phyloP scores from a whole-genome alignment of 352 stramenopile species.

The Phytopythium litorale region DNA sequence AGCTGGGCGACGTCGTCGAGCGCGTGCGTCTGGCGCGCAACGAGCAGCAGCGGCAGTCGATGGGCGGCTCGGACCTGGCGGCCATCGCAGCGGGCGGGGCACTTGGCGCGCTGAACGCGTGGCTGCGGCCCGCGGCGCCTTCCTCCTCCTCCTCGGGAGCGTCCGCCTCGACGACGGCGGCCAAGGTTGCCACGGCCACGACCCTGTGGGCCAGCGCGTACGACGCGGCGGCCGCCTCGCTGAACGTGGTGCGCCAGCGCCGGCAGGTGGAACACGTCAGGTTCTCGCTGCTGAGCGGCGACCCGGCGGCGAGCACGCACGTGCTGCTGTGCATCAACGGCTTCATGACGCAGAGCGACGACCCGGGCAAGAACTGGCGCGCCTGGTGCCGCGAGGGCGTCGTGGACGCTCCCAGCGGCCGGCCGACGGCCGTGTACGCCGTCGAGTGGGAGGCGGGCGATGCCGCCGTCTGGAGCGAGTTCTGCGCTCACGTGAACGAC shows the following conservation, averaged over 20 bases:
- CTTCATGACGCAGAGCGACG: conserved; percentile 81
- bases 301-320: conserved; percentile 47
- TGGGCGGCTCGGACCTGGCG: conserved; percentile 53
- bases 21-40: conserved; percentile 49
- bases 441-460: conserved; percentile 81
- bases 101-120: conserved; percentile 68
- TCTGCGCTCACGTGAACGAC: conserved; percentile 71
- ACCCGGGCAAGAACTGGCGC: conserved; percentile 62
- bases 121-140: conserved; percentile 32
- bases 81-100: conserved; percentile 57
- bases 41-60: conserved; percentile 36
- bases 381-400: conserved; percentile 33
- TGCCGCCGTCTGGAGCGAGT: conserved; percentile 68
- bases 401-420: background rate
- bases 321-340: conserved; percentile 81
- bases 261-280: conserved; percentile 62
- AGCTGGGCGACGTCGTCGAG: conserved; percentile 43
- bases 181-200: conserved; percentile 6
- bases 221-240: conserved; percentile 66
- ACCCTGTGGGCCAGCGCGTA: conserved; percentile 69
- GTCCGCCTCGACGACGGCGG: background rate
- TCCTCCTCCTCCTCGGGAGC: background rate
- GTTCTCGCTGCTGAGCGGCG: conserved; percentile 61
- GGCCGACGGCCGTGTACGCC: conserved; percentile 45
- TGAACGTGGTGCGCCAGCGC: conserved; percentile 66